These are phyloP conservation scores for Exophiala calicioides DNA, from an alignment of 2,329 filamentous ascomycete species.

Conservation along the genomic window DNA sequence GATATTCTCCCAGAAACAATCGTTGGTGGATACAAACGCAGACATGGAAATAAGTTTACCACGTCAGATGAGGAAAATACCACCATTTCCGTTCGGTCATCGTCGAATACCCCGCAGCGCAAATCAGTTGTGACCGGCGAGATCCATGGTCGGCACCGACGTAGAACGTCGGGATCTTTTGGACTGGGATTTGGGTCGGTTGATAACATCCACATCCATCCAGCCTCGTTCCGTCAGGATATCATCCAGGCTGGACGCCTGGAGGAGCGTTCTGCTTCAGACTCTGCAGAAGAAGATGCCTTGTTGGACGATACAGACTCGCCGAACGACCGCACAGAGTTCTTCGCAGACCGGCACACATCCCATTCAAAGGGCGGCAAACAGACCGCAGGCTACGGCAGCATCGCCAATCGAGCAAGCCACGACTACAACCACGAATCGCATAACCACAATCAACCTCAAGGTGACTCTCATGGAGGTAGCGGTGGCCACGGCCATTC, in stretches of 20 bases:
- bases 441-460: too few species aligned
- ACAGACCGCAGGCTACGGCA: constrained; percentile 23
- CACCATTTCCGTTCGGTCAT: constrained; percentile 32
- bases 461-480: too few species aligned
- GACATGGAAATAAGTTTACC: constrained; percentile 31
- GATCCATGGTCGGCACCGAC: constrained; percentile 52
- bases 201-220: constrained; percentile 77
- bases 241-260: constrained; percentile 81
- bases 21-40: constrained; percentile 49
- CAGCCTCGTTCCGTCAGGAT: constrained; percentile 84
- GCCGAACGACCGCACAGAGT: constrained; percentile 35
- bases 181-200: constrained; percentile 58
- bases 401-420: constrained; percentile 31
- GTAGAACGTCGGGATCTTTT: constrained; percentile 63
- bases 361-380: constrained; percentile 33
- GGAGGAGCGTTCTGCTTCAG: constrained; percentile 54
- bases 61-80: constrained; percentile 35
- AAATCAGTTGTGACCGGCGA: constrained; percentile 32
- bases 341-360: constrained; percentile 20
- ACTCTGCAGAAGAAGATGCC: constrained; percentile 47
- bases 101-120: constrained; percentile 33
- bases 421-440: constrained; percentile 54
- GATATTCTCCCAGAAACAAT: constrained; percentile 66
- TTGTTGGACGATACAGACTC: constrained; percentile 35
- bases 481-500: constrained; percentile 71